These are phyloP conservation scores for Neonectria punicea DNA, from an alignment of 2,329 filamentous ascomycete genomes.

Conservation along the genomic window DNA sequence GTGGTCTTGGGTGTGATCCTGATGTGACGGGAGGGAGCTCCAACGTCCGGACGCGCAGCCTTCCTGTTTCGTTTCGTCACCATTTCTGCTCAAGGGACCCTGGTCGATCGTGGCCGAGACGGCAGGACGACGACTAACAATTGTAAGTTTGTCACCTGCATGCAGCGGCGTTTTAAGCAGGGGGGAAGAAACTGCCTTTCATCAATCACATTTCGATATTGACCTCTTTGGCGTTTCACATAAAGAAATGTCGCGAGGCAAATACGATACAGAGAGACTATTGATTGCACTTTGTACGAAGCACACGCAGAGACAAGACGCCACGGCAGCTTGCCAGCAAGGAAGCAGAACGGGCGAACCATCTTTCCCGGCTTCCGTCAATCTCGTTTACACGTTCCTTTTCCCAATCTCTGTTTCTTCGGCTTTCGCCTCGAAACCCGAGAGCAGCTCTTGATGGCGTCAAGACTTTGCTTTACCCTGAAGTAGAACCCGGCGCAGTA, in stretches of 20 bases:
- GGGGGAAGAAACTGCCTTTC: neutral
- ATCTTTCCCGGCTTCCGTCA: too few relatives aligned
- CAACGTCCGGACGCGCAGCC: constrained; percentile 21
- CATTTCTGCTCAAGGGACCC: constrained; percentile 30
- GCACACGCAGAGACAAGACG: neutral
- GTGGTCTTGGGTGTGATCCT: neutral
- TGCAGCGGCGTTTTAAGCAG: constrained; percentile 2
- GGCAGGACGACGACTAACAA: neutral
- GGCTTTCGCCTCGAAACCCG: neutral
- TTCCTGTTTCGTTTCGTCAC: constrained; percentile 40
- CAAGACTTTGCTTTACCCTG: neutral
- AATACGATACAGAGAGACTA: neutral
- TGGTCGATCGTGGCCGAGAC: constrained; percentile 35
- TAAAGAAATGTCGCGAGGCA: neutral
- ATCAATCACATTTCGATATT: constrained; percentile 7
- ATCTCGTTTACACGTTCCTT: too few relatives aligned
- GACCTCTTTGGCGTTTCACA: constrained; percentile 4
- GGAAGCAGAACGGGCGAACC: too few relatives aligned
- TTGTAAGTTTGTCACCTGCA: neutral
- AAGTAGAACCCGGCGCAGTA: neutral
- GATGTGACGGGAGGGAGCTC: neutral
- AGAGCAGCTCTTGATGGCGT: neutral
- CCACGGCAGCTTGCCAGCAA: neutral
- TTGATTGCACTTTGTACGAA: neutral
- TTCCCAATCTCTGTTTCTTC: constrained; percentile 3